Percentiles rank a stretch among this genome's conserved stretches.
Conservation (phyloP, 2,329 filamentous ascomycete genomes). For the Cordyceps tenuipes region DNA sequence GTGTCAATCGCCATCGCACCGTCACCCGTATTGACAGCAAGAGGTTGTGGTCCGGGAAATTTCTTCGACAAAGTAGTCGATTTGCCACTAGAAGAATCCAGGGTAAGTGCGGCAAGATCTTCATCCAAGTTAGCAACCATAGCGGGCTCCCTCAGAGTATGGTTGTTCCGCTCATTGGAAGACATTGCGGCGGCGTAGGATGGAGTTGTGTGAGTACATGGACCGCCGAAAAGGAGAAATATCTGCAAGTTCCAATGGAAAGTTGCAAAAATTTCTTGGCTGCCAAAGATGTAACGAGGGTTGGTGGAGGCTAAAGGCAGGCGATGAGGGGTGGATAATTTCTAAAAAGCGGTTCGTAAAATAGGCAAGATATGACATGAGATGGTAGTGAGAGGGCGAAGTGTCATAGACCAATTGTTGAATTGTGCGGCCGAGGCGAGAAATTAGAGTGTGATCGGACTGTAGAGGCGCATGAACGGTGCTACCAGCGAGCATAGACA, state of each 20-base stretch:
- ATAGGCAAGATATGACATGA: not conserved
- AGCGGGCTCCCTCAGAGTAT: not conserved
- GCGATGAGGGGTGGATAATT: too few species aligned
- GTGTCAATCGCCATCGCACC: not conserved
- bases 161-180: not conserved
- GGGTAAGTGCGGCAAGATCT: constrained; percentile 50
- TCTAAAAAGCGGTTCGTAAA: too few species aligned
- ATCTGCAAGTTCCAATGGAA: not conserved
- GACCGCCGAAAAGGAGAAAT: not conserved
- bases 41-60: not conserved
- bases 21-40: not conserved
- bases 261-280: too few species aligned
- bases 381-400: not conserved
- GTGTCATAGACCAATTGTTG: not conserved
- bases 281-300: not conserved
- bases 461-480: not conserved
- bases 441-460: not conserved
- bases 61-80: not conserved
- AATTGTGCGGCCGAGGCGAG: not conserved
- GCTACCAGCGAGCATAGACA: too few species aligned
- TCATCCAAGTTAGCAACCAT: constrained; percentile 38
- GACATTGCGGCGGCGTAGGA: not conserved
- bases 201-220: not conserved
- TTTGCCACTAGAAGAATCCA: constrained; percentile 37
- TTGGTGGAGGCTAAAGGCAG: not conserved